These are phyloP conservation scores for Sporothrix protearum DNA, from an alignment of 2,329 filamentous ascomycete species.

Conservation along the genomic window DNA sequence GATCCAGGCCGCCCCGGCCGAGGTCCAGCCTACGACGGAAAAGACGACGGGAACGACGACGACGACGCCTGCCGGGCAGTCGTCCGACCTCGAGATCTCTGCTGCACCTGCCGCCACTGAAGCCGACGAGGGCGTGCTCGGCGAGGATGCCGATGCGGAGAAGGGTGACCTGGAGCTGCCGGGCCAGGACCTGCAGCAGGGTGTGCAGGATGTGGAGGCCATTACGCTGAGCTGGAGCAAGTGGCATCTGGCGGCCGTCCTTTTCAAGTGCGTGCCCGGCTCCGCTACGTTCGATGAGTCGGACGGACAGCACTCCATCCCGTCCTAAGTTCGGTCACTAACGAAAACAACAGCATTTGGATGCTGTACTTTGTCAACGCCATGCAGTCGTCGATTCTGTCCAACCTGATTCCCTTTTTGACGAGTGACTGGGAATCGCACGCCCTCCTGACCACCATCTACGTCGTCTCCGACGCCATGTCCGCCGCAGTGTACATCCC, in stretches of 20 bases:
- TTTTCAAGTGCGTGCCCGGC: not conserved
- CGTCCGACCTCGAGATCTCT: not conserved
- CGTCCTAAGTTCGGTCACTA: too few species aligned
- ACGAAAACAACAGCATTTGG: not conserved
- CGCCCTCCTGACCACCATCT: not conserved
- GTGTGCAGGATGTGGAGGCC: slow-evolving; percentile 16
- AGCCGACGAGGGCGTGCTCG: not conserved
- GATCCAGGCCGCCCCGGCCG: not conserved
- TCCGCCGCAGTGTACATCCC: slow-evolving; percentile 42
- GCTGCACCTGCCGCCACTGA: not conserved
- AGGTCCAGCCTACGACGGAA: not conserved
- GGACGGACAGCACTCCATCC: not conserved
- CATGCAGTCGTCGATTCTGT: slow-evolving; percentile 14
- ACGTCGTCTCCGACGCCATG: slow-evolving; percentile 11
- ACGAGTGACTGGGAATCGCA: slow-evolving; percentile 10
- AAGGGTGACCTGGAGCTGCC: slow-evolving; percentile 7
- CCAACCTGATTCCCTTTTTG: slow-evolving; percentile 3
- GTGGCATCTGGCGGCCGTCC: not conserved
- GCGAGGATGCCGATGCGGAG: not conserved
- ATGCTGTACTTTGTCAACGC: slow-evolving; percentile 17
- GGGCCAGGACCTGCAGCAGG: slow-evolving; percentile 4
- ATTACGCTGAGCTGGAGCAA: slow-evolving; percentile 16
- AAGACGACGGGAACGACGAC: not conserved
- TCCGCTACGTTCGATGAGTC: too few species aligned
- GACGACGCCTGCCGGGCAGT: not conserved